A percentile compares a stretch with the other conserved stretches of the same genome.
These are phyloP conservation scores for Backusella macrospora DNA, from an alignment of 192 early-diverging fungal genomes.

Conservation along the genomic window DNA sequence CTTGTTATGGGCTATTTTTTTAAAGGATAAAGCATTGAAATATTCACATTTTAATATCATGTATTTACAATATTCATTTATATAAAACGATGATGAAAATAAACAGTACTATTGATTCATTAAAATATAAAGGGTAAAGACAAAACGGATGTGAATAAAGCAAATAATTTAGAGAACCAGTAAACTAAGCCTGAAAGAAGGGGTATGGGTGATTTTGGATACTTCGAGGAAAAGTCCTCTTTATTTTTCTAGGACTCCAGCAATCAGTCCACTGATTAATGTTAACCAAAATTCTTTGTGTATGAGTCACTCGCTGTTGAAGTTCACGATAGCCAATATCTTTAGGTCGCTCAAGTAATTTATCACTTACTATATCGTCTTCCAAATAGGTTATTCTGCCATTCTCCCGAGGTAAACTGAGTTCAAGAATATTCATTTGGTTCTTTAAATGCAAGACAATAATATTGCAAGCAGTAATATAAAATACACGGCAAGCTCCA, in stretches of 20 bases:
- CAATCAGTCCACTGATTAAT: constrained; percentile 26
- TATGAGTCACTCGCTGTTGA: constrained; percentile 1
- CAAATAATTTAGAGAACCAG: neutral
- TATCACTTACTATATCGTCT: constrained; percentile 12
- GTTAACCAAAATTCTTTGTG: neutral
- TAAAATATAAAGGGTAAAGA: neutral
- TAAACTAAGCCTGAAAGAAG: neutral
- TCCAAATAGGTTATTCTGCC: constrained; percentile 14
- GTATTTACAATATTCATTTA: neutral
- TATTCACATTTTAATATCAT: neutral
- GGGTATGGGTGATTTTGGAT: neutral
- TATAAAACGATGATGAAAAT: no score
- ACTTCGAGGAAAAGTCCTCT: neutral
- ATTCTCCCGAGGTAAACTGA: constrained; percentile 22
- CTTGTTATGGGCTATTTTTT: neutral
- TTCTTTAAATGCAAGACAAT: constrained; percentile 10
- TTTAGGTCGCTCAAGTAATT: constrained; percentile 15
- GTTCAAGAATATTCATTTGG: constrained; percentile 2
- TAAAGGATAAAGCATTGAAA: neutral
- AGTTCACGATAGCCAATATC: constrained; percentile 30
- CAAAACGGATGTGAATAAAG: neutral
- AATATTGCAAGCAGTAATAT: constrained; percentile 27
- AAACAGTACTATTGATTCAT: neutral
- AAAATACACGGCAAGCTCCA: constrained; percentile 20
- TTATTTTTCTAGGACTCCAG: constrained; percentile 26